Evolutionary conservation across 2,329 filamentous ascomycete genomes (phyloP).

Genomic region (Penicillium sp.): DNA sequence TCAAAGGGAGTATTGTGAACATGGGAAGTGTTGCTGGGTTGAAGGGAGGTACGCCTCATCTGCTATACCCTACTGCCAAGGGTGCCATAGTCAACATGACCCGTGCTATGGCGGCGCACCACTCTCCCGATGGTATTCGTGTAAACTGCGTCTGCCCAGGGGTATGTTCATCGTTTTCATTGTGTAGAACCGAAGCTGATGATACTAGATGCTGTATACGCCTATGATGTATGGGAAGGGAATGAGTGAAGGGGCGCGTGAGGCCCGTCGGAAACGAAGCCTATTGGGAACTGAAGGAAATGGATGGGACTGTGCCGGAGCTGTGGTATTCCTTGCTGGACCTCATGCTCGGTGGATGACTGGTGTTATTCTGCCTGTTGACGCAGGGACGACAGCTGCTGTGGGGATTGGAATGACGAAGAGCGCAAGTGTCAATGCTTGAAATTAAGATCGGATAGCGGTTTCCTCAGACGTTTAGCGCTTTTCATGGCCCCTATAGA

Average conservation of each 20-base stretch:
- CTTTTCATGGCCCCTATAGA: background rate
- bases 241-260: slow-evolving; percentile 45
- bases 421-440: slow-evolving; percentile 30
- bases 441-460: background rate
- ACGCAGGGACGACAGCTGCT: slow-evolving; percentile 41
- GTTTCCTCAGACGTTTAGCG: background rate
- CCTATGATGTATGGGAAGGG: slow-evolving; percentile 48
- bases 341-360: slow-evolving; percentile 48
- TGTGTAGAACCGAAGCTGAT: background rate
- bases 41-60: slow-evolving; percentile 46
- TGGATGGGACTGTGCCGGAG: slow-evolving; percentile 47
- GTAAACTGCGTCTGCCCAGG: slow-evolving; percentile 51
- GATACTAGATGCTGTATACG: slow-evolving; percentile 43
- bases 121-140: slow-evolving; percentile 43
- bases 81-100: slow-evolving; percentile 51
- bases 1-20: slow-evolving; percentile 38
- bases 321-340: slow-evolving; percentile 46
- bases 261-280: slow-evolving; percentile 43
- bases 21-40: slow-evolving; percentile 51
- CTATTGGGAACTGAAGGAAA: slow-evolving; percentile 48
- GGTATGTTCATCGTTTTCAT: slow-evolving; percentile 4
- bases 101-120: slow-evolving; percentile 49
- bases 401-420: slow-evolving; percentile 35
- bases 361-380: slow-evolving; percentile 42
- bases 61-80: slow-evolving; percentile 48